phyloP scores from a whole-genome alignment of 2,329 filamentous ascomycete genomes.

The Penicillium sp. region DNA sequence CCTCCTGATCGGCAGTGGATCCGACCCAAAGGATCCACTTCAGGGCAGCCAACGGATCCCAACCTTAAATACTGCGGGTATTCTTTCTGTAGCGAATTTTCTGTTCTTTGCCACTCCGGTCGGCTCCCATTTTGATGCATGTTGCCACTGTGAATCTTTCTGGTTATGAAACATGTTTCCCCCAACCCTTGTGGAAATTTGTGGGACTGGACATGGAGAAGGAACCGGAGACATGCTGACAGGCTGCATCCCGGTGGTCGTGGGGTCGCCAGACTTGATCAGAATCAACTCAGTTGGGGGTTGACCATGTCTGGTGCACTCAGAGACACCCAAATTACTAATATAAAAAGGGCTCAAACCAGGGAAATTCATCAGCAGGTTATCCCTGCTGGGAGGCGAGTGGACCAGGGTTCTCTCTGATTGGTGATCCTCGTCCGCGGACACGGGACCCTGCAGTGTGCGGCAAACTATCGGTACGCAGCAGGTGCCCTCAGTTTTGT shows the following conservation, averaged over 20 bases:
- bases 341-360: background rate
- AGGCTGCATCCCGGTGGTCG: background rate
- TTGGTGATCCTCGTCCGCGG: background rate
- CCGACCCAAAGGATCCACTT: constrained; percentile 9
- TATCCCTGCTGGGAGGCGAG: background rate
- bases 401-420: background rate
- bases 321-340: background rate
- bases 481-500: background rate
- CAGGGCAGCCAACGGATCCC: constrained; percentile 13
- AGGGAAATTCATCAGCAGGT: background rate
- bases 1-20: constrained; percentile 15
- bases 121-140: background rate
- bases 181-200: background rate
- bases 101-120: background rate
- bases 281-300: background rate
- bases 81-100: background rate
- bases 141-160: background rate
- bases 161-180: background rate
- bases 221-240: background rate
- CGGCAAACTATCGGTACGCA: background rate
- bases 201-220: background rate
- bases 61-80: constrained; percentile 11
- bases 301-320: background rate
- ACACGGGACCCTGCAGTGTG: constrained; percentile 11
- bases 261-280: background rate